Evolutionary conservation across 2,329 filamentous ascomycete species (phyloP), one percentile per base, ranked within the genome.

Genomic region (Neurospora sp.): DNA sequence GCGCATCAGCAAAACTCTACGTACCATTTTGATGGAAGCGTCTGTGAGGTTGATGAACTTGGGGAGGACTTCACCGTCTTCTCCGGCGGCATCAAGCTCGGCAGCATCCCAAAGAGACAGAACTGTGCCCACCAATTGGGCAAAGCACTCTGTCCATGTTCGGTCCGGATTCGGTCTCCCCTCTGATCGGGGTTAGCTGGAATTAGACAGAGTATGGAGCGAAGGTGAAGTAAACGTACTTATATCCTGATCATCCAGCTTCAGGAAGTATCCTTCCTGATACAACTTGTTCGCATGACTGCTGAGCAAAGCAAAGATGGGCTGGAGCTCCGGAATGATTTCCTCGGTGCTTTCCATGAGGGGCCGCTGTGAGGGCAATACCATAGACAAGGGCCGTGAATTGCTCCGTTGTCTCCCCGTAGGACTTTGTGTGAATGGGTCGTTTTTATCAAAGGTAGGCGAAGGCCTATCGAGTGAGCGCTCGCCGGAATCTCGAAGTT

Each of bases 1-100:
- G 38, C 28, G 52, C 38, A 65, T 36, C 62, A 67, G 8, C 33
- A n/a, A 66, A 57, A 37, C 39, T 39, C 40, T 66, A 73, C 81
- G 74, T 85, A 97, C 96, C 93, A 98, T 97, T 81, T 97, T 97
- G 75, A 99, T 93, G 0, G 96, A 97, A 23, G 96, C 96, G 85
- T 99, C 96, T 6, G 96, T 97, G 71, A 99, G 82, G 77, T 99
- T 99, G 79, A 99, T 94, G 79, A 97, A 99, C 71, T 82, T 82
- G 62, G 81, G 78, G 66, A 82, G 74, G 5, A 84, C 79, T 72
- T 85, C 81, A 46, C 85, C 91, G 76, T 96, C 89, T 75, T 93
- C 90, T 41, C 92, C 93, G 12, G 92, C 94, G 46, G 89, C 89
- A 81, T 99, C 96, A 70, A 98, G 85, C 78, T 96, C 93, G 73